phyloP scores from a whole-genome alignment of 352 stramenopile genomes.

The Plasmopara halstedii region DNA sequence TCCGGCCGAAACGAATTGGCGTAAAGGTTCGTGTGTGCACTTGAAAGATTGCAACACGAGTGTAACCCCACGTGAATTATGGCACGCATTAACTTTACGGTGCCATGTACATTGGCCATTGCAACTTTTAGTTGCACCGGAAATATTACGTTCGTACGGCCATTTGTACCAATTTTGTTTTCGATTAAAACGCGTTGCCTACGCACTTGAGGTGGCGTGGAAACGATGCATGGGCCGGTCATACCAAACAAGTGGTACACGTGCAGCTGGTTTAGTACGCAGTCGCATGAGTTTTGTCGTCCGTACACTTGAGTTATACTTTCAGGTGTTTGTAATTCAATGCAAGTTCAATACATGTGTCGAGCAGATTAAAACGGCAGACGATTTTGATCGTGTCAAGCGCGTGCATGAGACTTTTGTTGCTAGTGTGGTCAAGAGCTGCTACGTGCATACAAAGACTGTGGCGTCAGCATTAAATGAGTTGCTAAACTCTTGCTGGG shows the following conservation, averaged over 20 bases:
- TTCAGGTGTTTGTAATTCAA: conserved; percentile 76
- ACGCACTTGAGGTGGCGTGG: conserved; percentile 61
- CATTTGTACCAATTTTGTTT: conserved; percentile 78
- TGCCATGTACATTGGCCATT: conserved; percentile 58
- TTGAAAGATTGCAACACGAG: conserved; percentile 33
- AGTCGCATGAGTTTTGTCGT: conserved; percentile 72
- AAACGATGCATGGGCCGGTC: conserved; percentile 36
- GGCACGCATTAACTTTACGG: conserved; percentile 40
- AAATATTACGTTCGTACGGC: conserved; percentile 50
- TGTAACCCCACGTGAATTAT: conserved; percentile 44
- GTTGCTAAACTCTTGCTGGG: conserved; percentile 55
- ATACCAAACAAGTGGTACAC: conserved; percentile 10
- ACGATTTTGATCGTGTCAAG: conserved; percentile 68
- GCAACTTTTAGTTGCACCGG: conserved; percentile 50
- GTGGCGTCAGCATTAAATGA: conserved; percentile 52
- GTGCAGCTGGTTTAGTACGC: conserved; percentile 33
- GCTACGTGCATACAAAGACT: conserved; percentile 61
- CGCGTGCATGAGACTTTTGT: conserved; percentile 65
- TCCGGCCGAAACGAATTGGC: conserved; percentile 26
- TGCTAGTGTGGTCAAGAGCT: conserved; percentile 52
- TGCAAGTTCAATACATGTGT: conserved; percentile 50
- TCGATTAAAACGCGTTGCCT: conserved; percentile 58
- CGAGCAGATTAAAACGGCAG: conserved; percentile 32
- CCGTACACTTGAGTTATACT: conserved; percentile 62
- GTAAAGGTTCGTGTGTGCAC: conserved; percentile 5